Evolutionary conservation across 2,329 filamentous ascomycete species (phyloP).

Genomic region (Ciborinia camelliae): DNA sequence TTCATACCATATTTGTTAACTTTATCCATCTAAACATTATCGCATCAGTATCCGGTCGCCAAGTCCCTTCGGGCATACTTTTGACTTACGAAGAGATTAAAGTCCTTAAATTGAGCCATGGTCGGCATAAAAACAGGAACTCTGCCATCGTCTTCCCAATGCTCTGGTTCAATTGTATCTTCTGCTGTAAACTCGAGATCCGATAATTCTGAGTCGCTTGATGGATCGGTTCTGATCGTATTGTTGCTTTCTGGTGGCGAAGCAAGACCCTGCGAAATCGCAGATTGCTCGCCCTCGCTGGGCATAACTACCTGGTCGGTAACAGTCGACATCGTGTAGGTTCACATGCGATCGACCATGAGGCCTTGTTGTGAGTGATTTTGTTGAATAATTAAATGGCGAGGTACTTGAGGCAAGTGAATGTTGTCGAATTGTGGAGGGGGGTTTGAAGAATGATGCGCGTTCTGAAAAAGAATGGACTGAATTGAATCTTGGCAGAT

Average conservation of each 20-base stretch:
- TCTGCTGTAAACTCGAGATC: conserved; percentile 53
- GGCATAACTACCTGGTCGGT: conserved; percentile 28
- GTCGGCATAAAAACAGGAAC: conserved; percentile 94
- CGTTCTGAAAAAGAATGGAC: conserved; percentile 9
- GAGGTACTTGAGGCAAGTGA: conserved; percentile 11
- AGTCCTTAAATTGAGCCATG: conserved; percentile 92
- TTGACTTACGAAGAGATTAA: conserved; percentile 75
- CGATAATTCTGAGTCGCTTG: conserved; percentile 62
- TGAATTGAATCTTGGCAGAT: not conserved
- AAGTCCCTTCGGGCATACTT: not conserved
- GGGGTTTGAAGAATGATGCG: conserved; percentile 13
- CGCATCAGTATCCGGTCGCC: conserved; percentile 23
- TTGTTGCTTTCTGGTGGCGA: conserved; percentile 64
- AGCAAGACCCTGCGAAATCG: conserved; percentile 43
- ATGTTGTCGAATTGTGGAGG: conserved; percentile 10
- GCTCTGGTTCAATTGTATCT: conserved; percentile 78
- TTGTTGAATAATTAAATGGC: not conserved
- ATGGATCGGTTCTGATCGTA: conserved; percentile 52
- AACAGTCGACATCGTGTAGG: conserved; percentile 32
- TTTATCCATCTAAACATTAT: conserved; percentile 59
- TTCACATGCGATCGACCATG: conserved; percentile 31
- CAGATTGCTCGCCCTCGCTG: conserved; percentile 22
- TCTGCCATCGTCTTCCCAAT: conserved; percentile 69
- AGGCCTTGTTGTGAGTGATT: not conserved
- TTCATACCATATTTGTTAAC: conserved; percentile 95